Evolutionary conservation across 2,329 filamentous ascomycete genomes (phyloP), one percentile per base, ranked within the genome.

Genomic region (Fusarium multiceps): DNA sequence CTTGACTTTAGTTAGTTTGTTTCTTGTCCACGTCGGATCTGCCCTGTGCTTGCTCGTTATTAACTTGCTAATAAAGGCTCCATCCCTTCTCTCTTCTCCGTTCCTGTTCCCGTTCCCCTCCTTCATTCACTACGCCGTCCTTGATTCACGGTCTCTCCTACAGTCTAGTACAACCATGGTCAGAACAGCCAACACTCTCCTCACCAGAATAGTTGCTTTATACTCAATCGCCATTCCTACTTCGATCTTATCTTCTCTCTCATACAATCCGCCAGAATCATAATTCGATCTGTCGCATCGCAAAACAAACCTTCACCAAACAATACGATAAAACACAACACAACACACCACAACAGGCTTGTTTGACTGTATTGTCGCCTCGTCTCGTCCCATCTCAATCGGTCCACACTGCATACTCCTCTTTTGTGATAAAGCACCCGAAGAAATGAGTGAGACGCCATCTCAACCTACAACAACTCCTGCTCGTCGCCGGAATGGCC

Each of bases 401-500:
- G 40, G 53, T 56, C 47, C 47, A 54, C 30, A 25, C n/a, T 50
- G 25, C 30, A 46, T 30, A 54, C 23, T 58, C 40, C 32, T 49
- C 41, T 25, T 48, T 50, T 43, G 40, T 54, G 45, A 32, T 45
- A 58, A 37, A 43, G 28, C 57, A 50, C 37, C 59, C 64, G 54
- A 61, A 61, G 72, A 51, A 50, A 81, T 81, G 80, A 77, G 77
- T 68, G 78, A 79, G 59, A 71, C 72, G 27, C 67, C 75, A 49
- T 74, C 75, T 60, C 79, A 79, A 62, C 63, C 73, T 51, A 79
- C 77, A 61, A 74, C 75, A 30, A 81, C 79, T 48, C 77, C 80
- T 30, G 75, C 74, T 41, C 80, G 80, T 41, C 80, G 79, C 41
- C 76, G 78, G 55, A 76, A 79, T 75, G 82, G 71, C 80, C 83